Evolutionary conservation across 345 rosid species (phyloP), one percentile per base, ranked within the genome.

Genomic region (Citrus cavaleriei): DNA sequence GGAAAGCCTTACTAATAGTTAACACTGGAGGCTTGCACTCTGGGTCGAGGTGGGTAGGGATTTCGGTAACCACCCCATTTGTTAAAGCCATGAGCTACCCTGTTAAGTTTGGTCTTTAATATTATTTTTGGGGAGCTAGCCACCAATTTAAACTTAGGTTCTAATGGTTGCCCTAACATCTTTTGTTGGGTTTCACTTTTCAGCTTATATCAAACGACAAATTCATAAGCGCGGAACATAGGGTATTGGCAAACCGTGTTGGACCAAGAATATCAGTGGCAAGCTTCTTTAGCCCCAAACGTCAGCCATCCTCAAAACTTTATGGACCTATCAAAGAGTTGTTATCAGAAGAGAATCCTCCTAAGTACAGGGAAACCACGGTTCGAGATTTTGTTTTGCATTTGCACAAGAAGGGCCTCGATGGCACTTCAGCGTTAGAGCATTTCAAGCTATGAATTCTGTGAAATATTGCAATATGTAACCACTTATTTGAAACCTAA

Each of bases 341-440:
- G 76, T 79, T 87, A 64, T 87, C 93, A 3, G 84, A 87, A 75
- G 89, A 73, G 5, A 80, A 83, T 82, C 84, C 88, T 69, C 88
- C 86, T 3, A 85, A 80, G 61, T 91, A 87, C 80, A 86, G 84
- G 77, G 88, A 75, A 42, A 84, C 83, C 59, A 84, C 89, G 0
- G 34, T 86, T 37, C 59, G 63, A 37, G 88, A 88, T 10, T 72
- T 80, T 59, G 68, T 70, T 0, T 35, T 25, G 34, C 27, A 22
- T 72, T 79, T 49, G 83, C 59, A 57, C 22, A 76, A 75, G 73
- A 88, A 83, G 70, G 90, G 86, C 38, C 83, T 79, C 1, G 87
- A 87, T 63, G 88, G 80, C 27, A 61, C 61, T 32, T 75, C 82
- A 2, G 69, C 76, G 3, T 60, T 81, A 30, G 46, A 22, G 46